A percentile compares a stretch with the other conserved stretches of the same genome.
Evolutionary conservation across 208 protist species (phyloP).

Genomic region (Crithidia expoeki): DNA sequence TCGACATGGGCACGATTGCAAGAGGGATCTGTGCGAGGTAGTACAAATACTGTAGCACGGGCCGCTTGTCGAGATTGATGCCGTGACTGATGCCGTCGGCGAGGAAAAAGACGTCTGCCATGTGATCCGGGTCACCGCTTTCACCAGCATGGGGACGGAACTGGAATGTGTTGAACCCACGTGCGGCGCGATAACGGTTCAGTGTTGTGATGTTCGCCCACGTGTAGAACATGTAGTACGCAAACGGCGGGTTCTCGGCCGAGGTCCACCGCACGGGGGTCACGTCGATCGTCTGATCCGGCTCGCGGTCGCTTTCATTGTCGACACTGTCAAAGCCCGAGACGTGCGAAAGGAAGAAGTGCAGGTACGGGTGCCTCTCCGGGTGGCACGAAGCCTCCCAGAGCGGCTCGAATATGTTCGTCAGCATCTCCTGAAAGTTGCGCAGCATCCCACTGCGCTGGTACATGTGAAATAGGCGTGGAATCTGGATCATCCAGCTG

Average conservation of each 20-base stretch:
- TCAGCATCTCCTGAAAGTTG: conserved; percentile 95
- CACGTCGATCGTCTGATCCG: conserved; percentile 44
- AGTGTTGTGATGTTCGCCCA: conserved; percentile 97
- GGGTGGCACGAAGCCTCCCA: conserved; percentile 97
- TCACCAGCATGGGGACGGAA: conserved; percentile 98
- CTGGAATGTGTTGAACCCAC: conserved; percentile 91
- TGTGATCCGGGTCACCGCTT: conserved; percentile 89
- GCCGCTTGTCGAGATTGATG: conserved; percentile 92
- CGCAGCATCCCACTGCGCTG: conserved; percentile 54
- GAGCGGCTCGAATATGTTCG: conserved; percentile 97
- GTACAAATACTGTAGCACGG: conserved; percentile 98
- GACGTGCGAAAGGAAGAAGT: conserved; percentile 94
- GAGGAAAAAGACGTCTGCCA: conserved; percentile 87
- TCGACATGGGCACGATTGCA: conserved; percentile 97
- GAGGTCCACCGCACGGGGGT: conserved; percentile 54
- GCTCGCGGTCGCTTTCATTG: conserved; percentile 94
- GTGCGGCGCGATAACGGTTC: conserved; percentile 92
- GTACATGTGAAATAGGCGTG: conserved; percentile 88
- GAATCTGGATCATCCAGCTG: conserved; percentile 97
- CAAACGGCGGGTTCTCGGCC: conserved; percentile 85
- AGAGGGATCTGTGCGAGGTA: conserved; percentile 98
- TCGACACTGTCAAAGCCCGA: conserved; percentile 97
- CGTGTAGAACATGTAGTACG: conserved; percentile 97
- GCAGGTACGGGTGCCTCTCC: conserved; percentile 88
- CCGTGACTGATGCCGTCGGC: conserved; percentile 96